A percentile compares a stretch with the other conserved stretches of the same genome.
Evolutionary conservation across 2,329 filamentous ascomycete genomes (phyloP).

Genomic region (Chaetomiaceae sp.): DNA sequence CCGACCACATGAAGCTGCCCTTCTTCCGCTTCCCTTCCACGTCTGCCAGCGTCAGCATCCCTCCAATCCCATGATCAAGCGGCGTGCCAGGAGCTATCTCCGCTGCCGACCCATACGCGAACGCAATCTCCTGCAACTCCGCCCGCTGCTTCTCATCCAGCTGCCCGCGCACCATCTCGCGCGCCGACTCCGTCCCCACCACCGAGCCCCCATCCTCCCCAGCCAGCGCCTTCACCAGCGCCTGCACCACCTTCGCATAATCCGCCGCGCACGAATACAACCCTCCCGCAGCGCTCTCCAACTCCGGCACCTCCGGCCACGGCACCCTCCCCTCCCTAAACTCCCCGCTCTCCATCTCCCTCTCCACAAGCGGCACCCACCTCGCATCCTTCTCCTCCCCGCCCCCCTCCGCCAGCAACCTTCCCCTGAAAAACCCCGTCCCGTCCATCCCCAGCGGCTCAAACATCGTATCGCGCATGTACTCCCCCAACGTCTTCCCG

Average conservation of each 20-base stretch:
- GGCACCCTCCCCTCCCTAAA: not conserved
- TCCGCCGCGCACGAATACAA: slow-evolving; percentile 38
- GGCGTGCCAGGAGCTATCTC: slow-evolving; percentile 31
- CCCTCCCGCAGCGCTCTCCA: slow-evolving; percentile 40
- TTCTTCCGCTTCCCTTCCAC: slow-evolving; percentile 35
- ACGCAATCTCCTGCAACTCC: slow-evolving; percentile 20
- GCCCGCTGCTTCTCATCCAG: slow-evolving; percentile 29
- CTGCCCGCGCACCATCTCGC: slow-evolving; percentile 37
- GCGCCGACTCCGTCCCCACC: slow-evolving; percentile 27
- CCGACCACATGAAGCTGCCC: slow-evolving; percentile 41
- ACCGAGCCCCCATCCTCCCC: slow-evolving; percentile 22
- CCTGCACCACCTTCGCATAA: slow-evolving; percentile 33
- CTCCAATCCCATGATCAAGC: slow-evolving; percentile 36
- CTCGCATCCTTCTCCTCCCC: slow-evolving; percentile 9
- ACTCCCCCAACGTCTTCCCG: slow-evolving; percentile 30
- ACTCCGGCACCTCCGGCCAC: slow-evolving; percentile 27
- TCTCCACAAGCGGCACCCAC: slow-evolving; percentile 12
- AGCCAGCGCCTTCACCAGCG: slow-evolving; percentile 25
- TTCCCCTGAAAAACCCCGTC: slow-evolving; percentile 22
- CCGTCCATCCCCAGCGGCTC: slow-evolving; percentile 24
- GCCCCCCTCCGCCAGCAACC: not conserved
- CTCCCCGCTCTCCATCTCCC: slow-evolving; percentile 16
- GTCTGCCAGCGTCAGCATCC: slow-evolving; percentile 35
- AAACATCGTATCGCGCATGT: slow-evolving; percentile 22
- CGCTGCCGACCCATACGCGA: slow-evolving; percentile 26